phyloP scores from a whole-genome alignment of 2,329 filamentous ascomycete species.

The Hortaea sp. region DNA sequence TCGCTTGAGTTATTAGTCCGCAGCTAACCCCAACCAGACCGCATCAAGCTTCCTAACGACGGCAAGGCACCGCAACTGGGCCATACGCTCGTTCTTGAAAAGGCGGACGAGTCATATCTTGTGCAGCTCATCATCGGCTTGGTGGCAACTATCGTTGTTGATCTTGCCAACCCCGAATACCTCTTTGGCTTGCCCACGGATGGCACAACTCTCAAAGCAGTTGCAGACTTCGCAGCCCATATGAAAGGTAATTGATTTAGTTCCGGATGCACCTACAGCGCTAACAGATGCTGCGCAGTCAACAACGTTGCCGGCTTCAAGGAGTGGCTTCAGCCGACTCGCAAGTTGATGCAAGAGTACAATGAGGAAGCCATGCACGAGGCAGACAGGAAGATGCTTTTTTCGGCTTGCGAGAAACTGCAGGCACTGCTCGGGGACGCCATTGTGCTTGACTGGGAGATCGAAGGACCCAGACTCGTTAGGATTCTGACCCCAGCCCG shows the following conservation, averaged over 20 bases:
- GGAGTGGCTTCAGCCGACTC: slow-evolving; percentile 2
- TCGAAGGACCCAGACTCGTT: neutral
- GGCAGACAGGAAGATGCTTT: neutral
- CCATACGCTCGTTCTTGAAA: neutral
- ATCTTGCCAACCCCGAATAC: neutral
- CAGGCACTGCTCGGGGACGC: neutral
- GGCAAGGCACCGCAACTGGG: neutral
- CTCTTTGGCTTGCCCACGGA: neutral
- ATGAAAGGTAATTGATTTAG: too few relatives aligned
- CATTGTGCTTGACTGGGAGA: neutral
- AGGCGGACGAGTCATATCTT: neutral
- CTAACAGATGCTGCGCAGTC: neutral
- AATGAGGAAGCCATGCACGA: neutral
- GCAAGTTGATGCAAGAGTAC: neutral
- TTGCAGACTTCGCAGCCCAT: too few relatives aligned
- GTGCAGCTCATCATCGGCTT: neutral
- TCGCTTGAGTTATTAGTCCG: neutral
- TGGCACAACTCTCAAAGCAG: neutral
- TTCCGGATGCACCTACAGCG: too few relatives aligned
- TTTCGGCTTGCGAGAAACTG: neutral
- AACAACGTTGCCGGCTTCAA: neutral
- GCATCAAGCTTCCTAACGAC: neutral
- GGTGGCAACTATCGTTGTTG: neutral
- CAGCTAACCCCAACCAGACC: neutral
- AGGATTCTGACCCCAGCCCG: slow-evolving; percentile 1